These are phyloP conservation scores for Mucor racemosus DNA, from an alignment of 371 early-diverging fungal species.

Conservation along the genomic window DNA sequence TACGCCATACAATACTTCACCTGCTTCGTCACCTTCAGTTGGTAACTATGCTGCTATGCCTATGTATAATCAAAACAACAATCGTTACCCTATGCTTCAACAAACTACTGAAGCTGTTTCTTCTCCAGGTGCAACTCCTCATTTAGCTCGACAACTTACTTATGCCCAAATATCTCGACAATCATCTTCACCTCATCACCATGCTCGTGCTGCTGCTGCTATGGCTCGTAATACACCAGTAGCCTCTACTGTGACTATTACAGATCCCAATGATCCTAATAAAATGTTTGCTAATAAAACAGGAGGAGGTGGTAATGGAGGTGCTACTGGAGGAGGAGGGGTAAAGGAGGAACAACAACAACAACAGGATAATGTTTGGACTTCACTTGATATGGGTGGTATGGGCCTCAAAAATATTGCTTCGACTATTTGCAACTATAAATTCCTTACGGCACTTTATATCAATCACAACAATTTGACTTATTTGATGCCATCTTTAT, in stretches of 20 bases:
- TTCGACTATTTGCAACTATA: constrained; percentile 74
- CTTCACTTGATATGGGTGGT: constrained; percentile 89
- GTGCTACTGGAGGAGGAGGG: neutral
- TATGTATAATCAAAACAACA: constrained; percentile 12
- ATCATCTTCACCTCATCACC: constrained; percentile 85
- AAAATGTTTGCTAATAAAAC: constrained; percentile 32
- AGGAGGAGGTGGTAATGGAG: constrained; percentile 7
- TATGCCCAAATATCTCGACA: constrained; percentile 78
- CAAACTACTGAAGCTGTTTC: constrained; percentile 1
- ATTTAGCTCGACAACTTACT: constrained; percentile 76
- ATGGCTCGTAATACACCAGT: constrained; percentile 54
- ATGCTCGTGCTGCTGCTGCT: constrained; percentile 84
- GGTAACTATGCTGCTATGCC: constrained; percentile 15
- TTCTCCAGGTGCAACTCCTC: constrained; percentile 27
- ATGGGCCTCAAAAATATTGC: constrained; percentile 88
- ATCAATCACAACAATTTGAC: constrained; percentile 93
- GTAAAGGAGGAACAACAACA: constrained; percentile 11
- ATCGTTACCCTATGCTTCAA: constrained; percentile 2
- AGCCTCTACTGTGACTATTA: constrained; percentile 63
- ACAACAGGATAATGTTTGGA: constrained; percentile 63
- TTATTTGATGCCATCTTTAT: constrained; percentile 74
- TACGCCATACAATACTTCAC: constrained; percentile 16
- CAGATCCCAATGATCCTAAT: constrained; percentile 66
- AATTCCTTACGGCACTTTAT: constrained; percentile 89
- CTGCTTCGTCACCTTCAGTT: constrained; percentile 29